Evolutionary conservation across 306 rosid species (phyloP).

Genomic region (Styphnolobium japonicum): DNA sequence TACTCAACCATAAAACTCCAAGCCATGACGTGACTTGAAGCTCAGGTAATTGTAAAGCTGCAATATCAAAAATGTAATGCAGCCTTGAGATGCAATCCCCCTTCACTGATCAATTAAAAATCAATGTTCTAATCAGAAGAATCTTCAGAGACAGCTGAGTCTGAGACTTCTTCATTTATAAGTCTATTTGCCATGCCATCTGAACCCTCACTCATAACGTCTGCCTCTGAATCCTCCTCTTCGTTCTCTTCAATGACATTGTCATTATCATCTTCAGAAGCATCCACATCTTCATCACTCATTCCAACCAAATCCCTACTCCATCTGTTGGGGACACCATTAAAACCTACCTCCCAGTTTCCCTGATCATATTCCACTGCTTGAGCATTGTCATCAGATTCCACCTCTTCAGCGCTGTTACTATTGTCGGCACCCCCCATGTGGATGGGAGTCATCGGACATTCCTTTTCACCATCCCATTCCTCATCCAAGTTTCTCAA

Average conservation of each 20-base stretch:
- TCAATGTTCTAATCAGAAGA: constrained; percentile 62
- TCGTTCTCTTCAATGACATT: constrained; percentile 60
- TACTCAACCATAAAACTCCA: constrained; percentile 20
- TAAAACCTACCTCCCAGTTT: constrained; percentile 78
- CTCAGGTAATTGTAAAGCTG: constrained; percentile 38
- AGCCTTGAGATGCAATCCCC: constrained; percentile 33
- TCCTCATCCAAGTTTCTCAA: constrained; percentile 64
- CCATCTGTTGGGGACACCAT: constrained; percentile 65
- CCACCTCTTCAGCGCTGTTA: constrained; percentile 62
- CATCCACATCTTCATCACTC: constrained; percentile 81
- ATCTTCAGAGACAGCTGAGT: constrained; percentile 72
- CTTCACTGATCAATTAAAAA: constrained; percentile 25
- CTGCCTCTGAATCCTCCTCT: constrained; percentile 73
- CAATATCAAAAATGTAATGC: constrained; percentile 49
- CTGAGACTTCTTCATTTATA: constrained; percentile 59
- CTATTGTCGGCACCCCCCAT: constrained; percentile 52
- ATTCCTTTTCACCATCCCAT: constrained; percentile 68
- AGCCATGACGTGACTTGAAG: constrained; percentile 25
- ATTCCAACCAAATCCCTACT: constrained; percentile 43
- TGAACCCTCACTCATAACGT: constrained; percentile 67
- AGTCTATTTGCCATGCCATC: constrained; percentile 55
- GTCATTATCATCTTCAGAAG: constrained; percentile 77
- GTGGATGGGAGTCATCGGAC: constrained; percentile 34
- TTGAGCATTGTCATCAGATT: constrained; percentile 78
- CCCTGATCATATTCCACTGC: constrained; percentile 79